Evolutionary conservation across 164 flowering plant species (phyloP), one percentile per base, ranked within the genome.

Genomic region (Annona cherimola): DNA sequence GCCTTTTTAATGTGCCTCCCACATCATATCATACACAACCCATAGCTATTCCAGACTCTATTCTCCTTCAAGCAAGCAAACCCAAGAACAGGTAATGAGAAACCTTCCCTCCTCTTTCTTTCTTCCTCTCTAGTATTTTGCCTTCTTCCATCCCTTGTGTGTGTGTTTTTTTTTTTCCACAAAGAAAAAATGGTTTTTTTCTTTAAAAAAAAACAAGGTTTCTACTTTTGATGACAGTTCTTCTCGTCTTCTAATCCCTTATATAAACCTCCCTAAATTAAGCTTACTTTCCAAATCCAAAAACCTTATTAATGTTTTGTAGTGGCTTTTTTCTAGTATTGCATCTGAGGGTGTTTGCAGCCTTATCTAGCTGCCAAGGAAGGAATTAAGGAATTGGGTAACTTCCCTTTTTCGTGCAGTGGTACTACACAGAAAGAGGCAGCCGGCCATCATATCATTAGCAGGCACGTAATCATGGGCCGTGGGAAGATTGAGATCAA

Each of bases 401-500:
- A 70, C 12, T 76, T 71, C 68, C 77, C 6, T 63, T 73, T 66
- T 69, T 72, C 61, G 45, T 68, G 68, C 55, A 54, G 59, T 26
- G 35, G 35, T 26, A 50, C 9, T 16, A 74, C 75, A 74, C 59
- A 66, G 66, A 73, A 69, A 71, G 42, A 67, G 54, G 40, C 19
- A 70, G 50, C 12, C 45, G 35, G 35, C 35, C 35, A 26, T 26
- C 35, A 26, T 12, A 14, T 19, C 66, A 60, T 42, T 46, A 61
- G 12, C 62, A 9, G 66, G 67, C 62, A 9, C 61, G 67, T 69
- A 71, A 73, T 60, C 66, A 79, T 79, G 81, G 81, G 81, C 26
- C 65, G 81, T 35, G 81, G 79, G 61, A 80, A 76, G 75, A 82
- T 82, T 45, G 81, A 72, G 70, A 69, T 82, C 72, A 80, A 70